Evolutionary conservation across 2,329 filamentous ascomycete genomes (phyloP).

Genomic region (Venturia effusa): DNA sequence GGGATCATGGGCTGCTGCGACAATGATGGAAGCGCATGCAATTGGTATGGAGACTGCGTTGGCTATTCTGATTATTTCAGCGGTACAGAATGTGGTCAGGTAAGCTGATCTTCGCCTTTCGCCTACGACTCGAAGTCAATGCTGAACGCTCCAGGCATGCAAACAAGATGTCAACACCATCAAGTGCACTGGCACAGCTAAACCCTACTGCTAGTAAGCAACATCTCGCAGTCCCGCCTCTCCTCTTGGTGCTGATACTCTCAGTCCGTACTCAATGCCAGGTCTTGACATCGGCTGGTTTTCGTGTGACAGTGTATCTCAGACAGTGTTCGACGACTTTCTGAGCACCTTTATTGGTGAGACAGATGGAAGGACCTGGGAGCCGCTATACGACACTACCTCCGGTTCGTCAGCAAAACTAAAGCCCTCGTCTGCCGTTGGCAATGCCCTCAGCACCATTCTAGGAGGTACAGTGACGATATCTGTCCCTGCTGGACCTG

Average conservation of each 20-base stretch:
- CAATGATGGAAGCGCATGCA: not conserved
- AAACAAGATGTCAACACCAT: constrained; percentile 10
- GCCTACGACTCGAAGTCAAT: not conserved
- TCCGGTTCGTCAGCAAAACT: not conserved
- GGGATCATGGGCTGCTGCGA: constrained; percentile 10
- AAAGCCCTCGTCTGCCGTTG: not conserved
- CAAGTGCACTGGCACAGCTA: not conserved
- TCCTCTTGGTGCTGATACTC: not conserved
- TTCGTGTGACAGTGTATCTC: not conserved
- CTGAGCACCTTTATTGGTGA: constrained; percentile 9
- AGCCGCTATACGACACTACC: not conserved
- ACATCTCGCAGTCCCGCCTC: not conserved
- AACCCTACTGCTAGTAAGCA: constrained; percentile 8
- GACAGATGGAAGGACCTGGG: not conserved
- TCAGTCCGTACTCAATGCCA: not conserved
- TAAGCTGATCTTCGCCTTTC: not conserved
- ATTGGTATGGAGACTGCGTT: not conserved
- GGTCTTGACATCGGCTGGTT: constrained; percentile 6
- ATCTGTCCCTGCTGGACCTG: not conserved
- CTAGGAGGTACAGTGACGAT: not conserved
- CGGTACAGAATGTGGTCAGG: constrained; percentile 1
- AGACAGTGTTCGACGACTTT: not conserved
- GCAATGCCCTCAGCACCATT: not conserved
- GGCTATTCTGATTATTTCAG: not conserved
- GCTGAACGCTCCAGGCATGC: not conserved